These are phyloP conservation scores for Fusarium coicis DNA, from an alignment of 2,329 filamentous ascomycete species.

Conservation along the genomic window DNA sequence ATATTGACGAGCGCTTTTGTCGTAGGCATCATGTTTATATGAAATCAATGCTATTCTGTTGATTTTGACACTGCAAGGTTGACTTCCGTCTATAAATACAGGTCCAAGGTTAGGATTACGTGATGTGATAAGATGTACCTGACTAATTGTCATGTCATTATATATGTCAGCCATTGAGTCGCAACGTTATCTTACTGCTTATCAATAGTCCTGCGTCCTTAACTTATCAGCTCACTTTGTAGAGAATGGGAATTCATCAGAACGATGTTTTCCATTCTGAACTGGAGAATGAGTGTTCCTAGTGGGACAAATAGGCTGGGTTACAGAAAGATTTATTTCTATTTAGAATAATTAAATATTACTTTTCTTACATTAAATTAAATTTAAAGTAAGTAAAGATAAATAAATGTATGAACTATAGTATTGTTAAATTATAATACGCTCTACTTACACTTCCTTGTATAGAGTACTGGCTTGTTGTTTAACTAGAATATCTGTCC, in stretches of 20 bases:
- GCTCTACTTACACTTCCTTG: too few species aligned
- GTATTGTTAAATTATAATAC: too few species aligned
- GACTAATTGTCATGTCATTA: not conserved
- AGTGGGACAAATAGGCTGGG: too few species aligned
- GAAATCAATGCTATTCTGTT: accelerated
- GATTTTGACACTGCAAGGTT: accelerated
- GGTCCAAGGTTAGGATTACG: not conserved
- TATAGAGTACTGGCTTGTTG: accelerated
- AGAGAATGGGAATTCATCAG: accelerated
- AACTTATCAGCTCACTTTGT: not conserved
- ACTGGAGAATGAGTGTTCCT: too few species aligned
- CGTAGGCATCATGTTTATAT: not conserved
- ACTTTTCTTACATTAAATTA: too few species aligned
- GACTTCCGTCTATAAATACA: not conserved
- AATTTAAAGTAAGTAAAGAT: too few species aligned
- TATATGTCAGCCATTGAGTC: not conserved
- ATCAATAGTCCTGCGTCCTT: accelerated
- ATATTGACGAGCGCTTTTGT: not conserved
- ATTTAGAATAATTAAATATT: too few species aligned
- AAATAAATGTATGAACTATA: too few species aligned
- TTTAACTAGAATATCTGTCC: not conserved
- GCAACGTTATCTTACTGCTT: not conserved
- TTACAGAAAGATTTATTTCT: too few species aligned
- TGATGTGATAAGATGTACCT: not conserved
- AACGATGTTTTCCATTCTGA: too few species aligned